Evolutionary conservation across 805 yeast genomes (phyloP).

Genomic region (Candida anglica): DNA sequence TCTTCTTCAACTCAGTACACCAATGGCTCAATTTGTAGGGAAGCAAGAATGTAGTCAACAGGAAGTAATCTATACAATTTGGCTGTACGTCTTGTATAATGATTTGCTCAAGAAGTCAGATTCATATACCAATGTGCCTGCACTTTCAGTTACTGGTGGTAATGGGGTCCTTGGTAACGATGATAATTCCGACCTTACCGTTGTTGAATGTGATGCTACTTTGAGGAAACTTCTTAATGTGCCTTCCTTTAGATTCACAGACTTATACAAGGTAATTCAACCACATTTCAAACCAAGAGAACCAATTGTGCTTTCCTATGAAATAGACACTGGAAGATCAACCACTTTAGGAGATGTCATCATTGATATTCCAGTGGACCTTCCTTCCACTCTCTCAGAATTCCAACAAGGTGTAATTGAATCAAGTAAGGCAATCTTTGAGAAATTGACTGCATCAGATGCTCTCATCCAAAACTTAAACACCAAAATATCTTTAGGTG

Average conservation of each 20-base stretch:
- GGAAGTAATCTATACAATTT: conserved; percentile 71
- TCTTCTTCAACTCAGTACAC: conserved; percentile 59
- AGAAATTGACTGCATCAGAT: conserved; percentile 40
- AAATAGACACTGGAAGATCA: conserved; percentile 70
- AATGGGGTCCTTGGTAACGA: conserved; percentile 21
- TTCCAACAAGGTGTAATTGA: conserved; percentile 36
- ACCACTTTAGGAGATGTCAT: conserved; percentile 78
- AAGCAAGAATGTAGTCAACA: conserved; percentile 78
- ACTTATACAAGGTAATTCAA: conserved; percentile 63
- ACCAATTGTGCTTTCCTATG: conserved; percentile 76
- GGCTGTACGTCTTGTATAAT: conserved; percentile 76
- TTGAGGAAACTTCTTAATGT: conserved; percentile 43
- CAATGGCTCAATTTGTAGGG: conserved; percentile 68
- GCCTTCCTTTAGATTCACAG: conserved; percentile 61
- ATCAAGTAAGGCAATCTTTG: conserved; percentile 35
- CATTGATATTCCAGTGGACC: conserved; percentile 58
- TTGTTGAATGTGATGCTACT: conserved; percentile 41
- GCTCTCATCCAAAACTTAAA: conserved; percentile 39
- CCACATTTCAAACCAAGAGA: conserved; percentile 74
- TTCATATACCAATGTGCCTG: conserved; percentile 30
- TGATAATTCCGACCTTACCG: conserved; percentile 19
- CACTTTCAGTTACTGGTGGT: conserved; percentile 26
- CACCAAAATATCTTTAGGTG: conserved; percentile 43
- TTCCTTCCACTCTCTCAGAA: conserved; percentile 34
- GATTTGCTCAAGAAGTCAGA: conserved; percentile 41